Evolutionary conservation across 2,329 filamentous ascomycete genomes (phyloP), one percentile per base, ranked within the genome.

Genomic region (Botrytis hyacinthi): DNA sequence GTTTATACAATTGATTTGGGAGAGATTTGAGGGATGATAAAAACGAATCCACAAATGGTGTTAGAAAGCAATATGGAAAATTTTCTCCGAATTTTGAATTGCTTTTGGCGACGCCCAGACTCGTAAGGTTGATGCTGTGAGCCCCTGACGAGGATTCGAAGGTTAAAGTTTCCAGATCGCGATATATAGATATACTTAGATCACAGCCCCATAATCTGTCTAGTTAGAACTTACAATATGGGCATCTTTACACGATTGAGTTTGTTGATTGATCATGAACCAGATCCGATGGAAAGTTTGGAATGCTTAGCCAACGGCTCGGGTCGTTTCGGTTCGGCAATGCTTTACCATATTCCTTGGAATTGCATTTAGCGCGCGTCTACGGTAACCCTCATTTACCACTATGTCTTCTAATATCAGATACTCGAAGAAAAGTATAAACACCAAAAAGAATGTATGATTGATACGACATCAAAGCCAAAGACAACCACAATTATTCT

Each of bases 111-210:
- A n/a, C 48, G 66, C 48, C 37, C 37, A 69, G 37, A 57, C 66
- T 32, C 35, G 12, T 42, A 69, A n/a, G n/a, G n/a, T n/a, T n/a
- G n/a, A 32, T 29, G n/a, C 48, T 32, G 26, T 54, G 18, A 68
- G 48, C 66, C 66, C 66, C 66, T 69, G 66, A 69, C 66, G 66
- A 69, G 66, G 66, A 59, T 68, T 57, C 2, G 59, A 63, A 9
- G 46, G 9, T 40, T 37, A 35, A 10, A 4, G 26, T 59, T 59
- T 57, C 48, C 51, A 54, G 46, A 68, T 20, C 46, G 29, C 10
- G 26, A n/a, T 26, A 32, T 18, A 18, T 57, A 26, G 14, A 18
- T 57, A 42, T 68, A 57, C 16, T 51, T 57, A 22, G 20, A 67
- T 46, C 20, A 46, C 44, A 51, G 14, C 29, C 22, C 20, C 16